phyloP scores from a whole-genome alignment of 805 yeast genomes.

The Lipomyces orientalis region DNA sequence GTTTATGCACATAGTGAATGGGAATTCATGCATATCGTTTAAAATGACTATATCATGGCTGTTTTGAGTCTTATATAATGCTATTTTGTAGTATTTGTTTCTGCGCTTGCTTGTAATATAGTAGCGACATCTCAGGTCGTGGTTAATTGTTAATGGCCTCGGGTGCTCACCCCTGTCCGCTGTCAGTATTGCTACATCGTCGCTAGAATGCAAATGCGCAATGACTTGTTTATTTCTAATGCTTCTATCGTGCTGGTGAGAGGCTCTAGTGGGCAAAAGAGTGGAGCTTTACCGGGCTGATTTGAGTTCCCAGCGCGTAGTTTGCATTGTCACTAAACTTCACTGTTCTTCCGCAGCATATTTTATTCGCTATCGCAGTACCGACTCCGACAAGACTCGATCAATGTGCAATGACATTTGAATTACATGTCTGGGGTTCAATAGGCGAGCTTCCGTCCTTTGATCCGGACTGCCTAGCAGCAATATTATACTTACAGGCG shows the following conservation, averaged over 20 bases:
- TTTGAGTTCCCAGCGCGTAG: too few relatives aligned
- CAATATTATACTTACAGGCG: constrained; percentile 28
- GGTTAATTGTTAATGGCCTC: background rate
- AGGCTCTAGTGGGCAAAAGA: too few relatives aligned
- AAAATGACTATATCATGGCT: background rate
- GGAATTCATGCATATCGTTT: background rate
- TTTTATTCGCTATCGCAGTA: too few relatives aligned
- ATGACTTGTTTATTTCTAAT: too few relatives aligned
- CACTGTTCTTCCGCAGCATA: too few relatives aligned
- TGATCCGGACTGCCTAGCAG: constrained; percentile 39
- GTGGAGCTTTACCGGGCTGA: too few relatives aligned
- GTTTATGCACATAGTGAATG: background rate
- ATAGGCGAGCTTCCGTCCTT: constrained; percentile 36
- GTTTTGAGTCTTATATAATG: background rate
- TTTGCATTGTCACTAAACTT: background rate
- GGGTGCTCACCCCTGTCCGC: background rate
- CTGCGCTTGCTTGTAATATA: background rate
- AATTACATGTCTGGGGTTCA: constrained; percentile 39
- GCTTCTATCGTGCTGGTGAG: too few relatives aligned
- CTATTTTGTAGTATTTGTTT: background rate
- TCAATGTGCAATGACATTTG: constrained; percentile 12
- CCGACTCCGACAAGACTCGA: background rate
- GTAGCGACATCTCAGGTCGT: background rate
- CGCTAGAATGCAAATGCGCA: too few relatives aligned
- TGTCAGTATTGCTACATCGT: background rate